These are phyloP conservation scores for Zizania palustris DNA, from an alignment of 202 grass and related monocot genomes.

Conservation along the genomic window DNA sequence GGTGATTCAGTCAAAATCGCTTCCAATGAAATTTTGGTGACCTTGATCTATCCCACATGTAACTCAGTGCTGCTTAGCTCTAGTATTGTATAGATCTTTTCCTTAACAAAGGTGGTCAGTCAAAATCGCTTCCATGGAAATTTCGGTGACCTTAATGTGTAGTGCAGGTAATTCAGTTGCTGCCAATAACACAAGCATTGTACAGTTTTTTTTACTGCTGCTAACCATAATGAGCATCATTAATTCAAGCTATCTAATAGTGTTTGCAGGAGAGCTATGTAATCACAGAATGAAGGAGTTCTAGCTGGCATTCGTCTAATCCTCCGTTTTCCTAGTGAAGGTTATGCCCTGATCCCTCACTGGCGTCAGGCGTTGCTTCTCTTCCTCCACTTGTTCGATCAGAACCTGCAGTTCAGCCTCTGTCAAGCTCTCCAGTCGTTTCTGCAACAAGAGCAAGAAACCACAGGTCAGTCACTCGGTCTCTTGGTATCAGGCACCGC, in stretches of 20 bases:
- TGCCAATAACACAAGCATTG: slow-evolving; percentile 2
- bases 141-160: background rate
- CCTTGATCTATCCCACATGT: background rate
- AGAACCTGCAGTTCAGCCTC: slow-evolving; percentile 75
- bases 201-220: background rate
- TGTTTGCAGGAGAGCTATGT: slow-evolving; percentile 3
- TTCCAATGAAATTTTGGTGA: background rate
- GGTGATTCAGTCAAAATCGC: background rate
- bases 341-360: slow-evolving; percentile 34
- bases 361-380: slow-evolving; percentile 56
- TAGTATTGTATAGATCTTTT: background rate
- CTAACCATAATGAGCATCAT: background rate
- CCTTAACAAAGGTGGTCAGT: background rate
- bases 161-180: background rate
- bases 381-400: slow-evolving; percentile 93
- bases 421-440: slow-evolving; percentile 86
- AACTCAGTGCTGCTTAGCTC: background rate
- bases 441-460: slow-evolving; percentile 47
- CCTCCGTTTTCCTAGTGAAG: slow-evolving; percentile 48
- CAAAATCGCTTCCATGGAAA: background rate
- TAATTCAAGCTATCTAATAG: slow-evolving; percentile 37
- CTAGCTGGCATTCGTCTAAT: slow-evolving; percentile 21
- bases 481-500: background rate
- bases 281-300: slow-evolving; percentile 8
- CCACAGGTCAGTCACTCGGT: background rate